Conservation (phyloP, 139 green algal genomes). For the Micromonas commoda region DNA sequence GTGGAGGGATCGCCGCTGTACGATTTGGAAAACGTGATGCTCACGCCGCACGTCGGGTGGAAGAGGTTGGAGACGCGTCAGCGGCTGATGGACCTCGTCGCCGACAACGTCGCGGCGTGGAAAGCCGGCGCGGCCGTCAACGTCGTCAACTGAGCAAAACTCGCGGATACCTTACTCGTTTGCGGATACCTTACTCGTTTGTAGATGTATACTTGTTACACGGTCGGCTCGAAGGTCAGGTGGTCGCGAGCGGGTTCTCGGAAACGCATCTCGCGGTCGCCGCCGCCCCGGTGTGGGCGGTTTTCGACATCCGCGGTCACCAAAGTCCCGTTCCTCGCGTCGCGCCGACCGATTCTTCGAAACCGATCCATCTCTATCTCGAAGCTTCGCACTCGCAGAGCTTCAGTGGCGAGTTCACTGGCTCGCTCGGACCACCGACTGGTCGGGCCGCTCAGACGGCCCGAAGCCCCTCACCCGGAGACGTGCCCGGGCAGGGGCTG, state of each 20-base stretch:
- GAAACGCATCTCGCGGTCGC: neutral
- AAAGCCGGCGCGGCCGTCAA: constrained; percentile 26
- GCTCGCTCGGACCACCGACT: too few relatives aligned
- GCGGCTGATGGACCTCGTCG: constrained; percentile 33
- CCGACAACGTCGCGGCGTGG: constrained; percentile 32
- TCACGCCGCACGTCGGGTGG: constrained; percentile 44
- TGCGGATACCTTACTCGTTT: neutral
- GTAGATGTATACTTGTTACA: neutral
- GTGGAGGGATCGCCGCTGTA: constrained; percentile 24
- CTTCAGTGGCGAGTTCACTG: too few relatives aligned
- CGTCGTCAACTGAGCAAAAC: constrained; percentile 31
- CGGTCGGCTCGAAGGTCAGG: neutral
- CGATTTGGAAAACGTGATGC: constrained; percentile 12
- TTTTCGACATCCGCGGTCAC: neutral
- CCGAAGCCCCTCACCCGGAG: too few relatives aligned
- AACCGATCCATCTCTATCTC: too few relatives aligned
- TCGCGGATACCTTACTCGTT: neutral
- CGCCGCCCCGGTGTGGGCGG: neutral
- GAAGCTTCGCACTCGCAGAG: too few relatives aligned
- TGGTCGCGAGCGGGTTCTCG: neutral
- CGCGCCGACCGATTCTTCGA: neutral
- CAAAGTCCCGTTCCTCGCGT: neutral
- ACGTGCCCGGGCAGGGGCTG: too few relatives aligned
- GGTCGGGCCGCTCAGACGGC: too few relatives aligned
- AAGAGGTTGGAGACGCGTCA: constrained; percentile 38